These are phyloP conservation scores for Scytalidium sp. DNA, from an alignment of 2,329 filamentous ascomycete species.

Conservation along the genomic window DNA sequence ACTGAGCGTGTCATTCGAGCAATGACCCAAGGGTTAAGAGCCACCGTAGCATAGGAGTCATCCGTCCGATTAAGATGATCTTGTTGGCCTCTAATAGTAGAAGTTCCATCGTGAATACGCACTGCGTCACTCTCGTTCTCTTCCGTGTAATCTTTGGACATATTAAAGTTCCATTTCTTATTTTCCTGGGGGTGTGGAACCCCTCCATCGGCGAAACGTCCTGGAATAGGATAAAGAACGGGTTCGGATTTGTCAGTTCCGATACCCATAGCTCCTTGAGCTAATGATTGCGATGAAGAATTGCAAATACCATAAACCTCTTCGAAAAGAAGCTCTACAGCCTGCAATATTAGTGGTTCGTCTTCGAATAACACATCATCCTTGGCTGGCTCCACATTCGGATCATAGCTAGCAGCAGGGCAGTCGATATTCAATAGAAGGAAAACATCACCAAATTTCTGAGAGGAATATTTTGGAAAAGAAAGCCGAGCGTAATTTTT, in stretches of 20 bases:
- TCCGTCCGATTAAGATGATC: conserved; percentile 4
- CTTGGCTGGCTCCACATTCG: conserved; percentile 69
- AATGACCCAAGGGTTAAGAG: conserved; percentile 37
- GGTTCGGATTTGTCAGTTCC: conserved; percentile 17
- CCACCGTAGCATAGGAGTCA: background rate
- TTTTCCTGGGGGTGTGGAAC: too few species aligned
- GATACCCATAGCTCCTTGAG: background rate
- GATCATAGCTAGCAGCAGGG: conserved; percentile 62
- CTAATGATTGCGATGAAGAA: background rate
- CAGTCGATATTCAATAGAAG: conserved; percentile 63
- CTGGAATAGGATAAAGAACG: too few species aligned
- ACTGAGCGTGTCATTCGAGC: conserved; percentile 32
- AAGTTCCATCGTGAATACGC: conserved; percentile 1
- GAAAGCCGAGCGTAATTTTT: conserved; percentile 43
- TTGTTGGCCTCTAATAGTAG: background rate
- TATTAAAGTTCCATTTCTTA: conserved; percentile 34
- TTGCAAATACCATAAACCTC: conserved; percentile 19
- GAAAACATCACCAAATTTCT: conserved; percentile 50
- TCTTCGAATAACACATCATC: conserved; percentile 68
- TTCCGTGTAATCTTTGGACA: conserved; percentile 43
- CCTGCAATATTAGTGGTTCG: conserved; percentile 39
- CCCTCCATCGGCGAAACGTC: too few species aligned
- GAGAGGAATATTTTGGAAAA: conserved; percentile 18
- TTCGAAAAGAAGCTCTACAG: conserved; percentile 24
- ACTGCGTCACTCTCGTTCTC: conserved; percentile 32